Evolutionary conservation across 1,139 yeast genomes (phyloP).

Genomic region (Saccharomyces uvarum): DNA sequence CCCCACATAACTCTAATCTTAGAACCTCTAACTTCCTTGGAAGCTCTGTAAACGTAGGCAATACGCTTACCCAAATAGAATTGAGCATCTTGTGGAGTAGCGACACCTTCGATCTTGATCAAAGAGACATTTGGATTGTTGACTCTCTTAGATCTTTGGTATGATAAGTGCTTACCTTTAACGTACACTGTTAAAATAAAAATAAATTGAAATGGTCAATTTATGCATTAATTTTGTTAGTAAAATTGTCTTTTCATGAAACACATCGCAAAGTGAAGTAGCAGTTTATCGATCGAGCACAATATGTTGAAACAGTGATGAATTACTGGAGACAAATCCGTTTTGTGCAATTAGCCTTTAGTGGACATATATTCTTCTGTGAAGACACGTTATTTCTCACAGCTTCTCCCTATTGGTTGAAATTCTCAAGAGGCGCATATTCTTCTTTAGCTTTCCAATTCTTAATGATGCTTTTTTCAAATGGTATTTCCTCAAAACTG

Average conservation of each 20-base stretch:
- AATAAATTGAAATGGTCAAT: conserved; percentile 4
- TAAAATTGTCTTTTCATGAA: conserved; percentile 7
- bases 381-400: too few species aligned
- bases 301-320: background rate
- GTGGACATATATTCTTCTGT: too few species aligned
- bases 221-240: background rate
- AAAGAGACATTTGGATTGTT: conserved; percentile 97
- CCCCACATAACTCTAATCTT: conserved; percentile 99
- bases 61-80: conserved; percentile 99
- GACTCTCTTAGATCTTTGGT: conserved; percentile 98
- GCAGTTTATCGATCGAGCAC: background rate
- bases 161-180: conserved; percentile 98
- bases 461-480: too few species aligned
- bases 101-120: conserved; percentile 94
- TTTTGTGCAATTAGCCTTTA: background rate
- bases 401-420: too few species aligned
- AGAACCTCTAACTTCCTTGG: conserved; percentile 96
- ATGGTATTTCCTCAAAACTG: too few species aligned
- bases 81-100: conserved; percentile 85
- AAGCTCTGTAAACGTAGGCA: conserved; percentile 98
- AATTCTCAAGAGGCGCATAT: too few species aligned
- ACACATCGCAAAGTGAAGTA: background rate
- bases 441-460: too few species aligned
- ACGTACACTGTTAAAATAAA: conserved; percentile 68
- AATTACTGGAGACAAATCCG: background rate